These are phyloP conservation scores for Agrocybe praecox DNA, from an alignment of 768 basidiomycete species.

Conservation along the genomic window DNA sequence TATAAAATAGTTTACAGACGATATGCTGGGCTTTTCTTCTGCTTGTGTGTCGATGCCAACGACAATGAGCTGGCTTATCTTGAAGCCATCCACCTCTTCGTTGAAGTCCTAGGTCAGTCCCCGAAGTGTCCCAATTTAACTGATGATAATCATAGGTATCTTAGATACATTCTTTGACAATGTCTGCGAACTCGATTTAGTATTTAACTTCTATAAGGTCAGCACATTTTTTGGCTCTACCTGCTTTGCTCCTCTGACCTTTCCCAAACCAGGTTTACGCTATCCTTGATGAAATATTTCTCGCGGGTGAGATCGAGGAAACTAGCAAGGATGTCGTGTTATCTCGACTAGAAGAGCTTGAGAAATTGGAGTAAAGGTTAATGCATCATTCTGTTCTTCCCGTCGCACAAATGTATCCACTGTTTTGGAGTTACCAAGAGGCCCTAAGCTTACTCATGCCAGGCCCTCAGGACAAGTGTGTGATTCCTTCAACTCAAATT, in stretches of 20 bases:
- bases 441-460: not conserved
- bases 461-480: not conserved
- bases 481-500: not conserved
- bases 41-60: conserved; percentile 95
- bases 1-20: conserved; percentile 97
- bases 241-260: not conserved
- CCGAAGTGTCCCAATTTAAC: not conserved
- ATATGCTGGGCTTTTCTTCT: conserved; percentile 98
- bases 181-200: conserved; percentile 96
- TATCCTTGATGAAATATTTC: conserved; percentile 96
- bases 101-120: conserved; percentile 88
- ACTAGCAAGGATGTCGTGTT: conserved; percentile 97
- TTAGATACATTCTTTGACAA: conserved; percentile 98
- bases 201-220: conserved; percentile 96
- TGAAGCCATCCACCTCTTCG: conserved; percentile 97
- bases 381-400: conserved; percentile 10
- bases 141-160: not conserved
- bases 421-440: not conserved
- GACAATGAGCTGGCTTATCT: conserved; percentile 98
- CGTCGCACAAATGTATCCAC: not conserved
- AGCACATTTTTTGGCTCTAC: not conserved
- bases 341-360: conserved; percentile 85
- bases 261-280: conserved; percentile 78
- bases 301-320: conserved; percentile 98
- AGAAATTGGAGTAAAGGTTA: conserved; percentile 79